Percentiles rank a stretch among this genome's conserved stretches.
These are phyloP conservation scores for Clonostachys rosea DNA, from an alignment of 2,329 filamentous ascomycete genomes.

Conservation along the genomic window DNA sequence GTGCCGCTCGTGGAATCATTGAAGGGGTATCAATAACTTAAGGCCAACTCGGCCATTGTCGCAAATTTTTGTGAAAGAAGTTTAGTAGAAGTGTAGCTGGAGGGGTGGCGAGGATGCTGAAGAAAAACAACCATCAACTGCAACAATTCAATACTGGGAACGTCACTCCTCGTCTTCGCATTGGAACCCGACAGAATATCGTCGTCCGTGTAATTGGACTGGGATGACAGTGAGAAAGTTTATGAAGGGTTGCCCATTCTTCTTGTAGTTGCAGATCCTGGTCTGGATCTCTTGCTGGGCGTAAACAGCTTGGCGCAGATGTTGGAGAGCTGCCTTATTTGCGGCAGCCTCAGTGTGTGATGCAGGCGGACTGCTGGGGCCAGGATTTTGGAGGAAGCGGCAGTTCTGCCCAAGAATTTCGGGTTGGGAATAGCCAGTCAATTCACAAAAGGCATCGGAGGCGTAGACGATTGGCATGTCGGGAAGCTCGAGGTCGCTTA, in stretches of 20 bases:
- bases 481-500: constrained; percentile 71
- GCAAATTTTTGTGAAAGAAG: too few species aligned
- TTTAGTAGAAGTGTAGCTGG: neutral
- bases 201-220: constrained; percentile 63
- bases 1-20: too few species aligned
- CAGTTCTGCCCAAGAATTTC: constrained; percentile 80
- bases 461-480: constrained; percentile 82
- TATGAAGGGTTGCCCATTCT: constrained; percentile 74
- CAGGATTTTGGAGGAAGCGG: constrained; percentile 77
- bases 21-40: too few species aligned
- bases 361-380: constrained; percentile 42
- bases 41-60: too few species aligned
- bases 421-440: constrained; percentile 72
- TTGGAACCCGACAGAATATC: constrained; percentile 78
- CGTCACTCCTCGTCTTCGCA: constrained; percentile 50
- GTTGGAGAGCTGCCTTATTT: constrained; percentile 51
- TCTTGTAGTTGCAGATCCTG: constrained; percentile 72
- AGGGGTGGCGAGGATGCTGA: too few species aligned
- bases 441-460: constrained; percentile 71
- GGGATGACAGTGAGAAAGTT: constrained; percentile 86
- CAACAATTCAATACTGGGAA: neutral
- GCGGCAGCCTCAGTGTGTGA: constrained; percentile 34
- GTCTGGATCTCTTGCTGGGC: constrained; percentile 39
- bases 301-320: constrained; percentile 40
- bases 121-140: neutral